Conservation (phyloP, 2,329 filamentous ascomycete species). For the Sporothrix brasiliensis region DNA sequence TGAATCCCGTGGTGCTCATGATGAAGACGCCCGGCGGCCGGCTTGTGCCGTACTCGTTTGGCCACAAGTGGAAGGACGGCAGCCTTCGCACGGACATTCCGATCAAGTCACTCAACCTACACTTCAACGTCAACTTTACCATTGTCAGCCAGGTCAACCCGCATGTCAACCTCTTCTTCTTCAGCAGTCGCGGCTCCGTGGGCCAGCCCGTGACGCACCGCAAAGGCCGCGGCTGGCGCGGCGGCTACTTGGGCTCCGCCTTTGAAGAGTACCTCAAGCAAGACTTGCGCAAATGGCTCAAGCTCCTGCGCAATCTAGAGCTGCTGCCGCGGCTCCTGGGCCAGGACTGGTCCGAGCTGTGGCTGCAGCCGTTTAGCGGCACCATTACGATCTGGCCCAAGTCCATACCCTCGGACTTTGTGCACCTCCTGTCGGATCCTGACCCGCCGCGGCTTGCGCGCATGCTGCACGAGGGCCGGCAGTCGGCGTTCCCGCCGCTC, state of each 20-base stretch:
- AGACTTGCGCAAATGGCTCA: slow-evolving; percentile 96
- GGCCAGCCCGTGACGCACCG: slow-evolving; percentile 93
- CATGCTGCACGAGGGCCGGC: slow-evolving; percentile 89
- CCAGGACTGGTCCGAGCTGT: slow-evolving; percentile 96
- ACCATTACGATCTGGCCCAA: slow-evolving; percentile 97
- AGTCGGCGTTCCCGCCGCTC: slow-evolving; percentile 86
- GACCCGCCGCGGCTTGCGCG: slow-evolving; percentile 71
- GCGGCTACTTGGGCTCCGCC: slow-evolving; percentile 89
- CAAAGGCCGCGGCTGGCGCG: slow-evolving; percentile 90
- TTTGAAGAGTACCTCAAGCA: slow-evolving; percentile 95
- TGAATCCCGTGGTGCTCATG: slow-evolving; percentile 92
- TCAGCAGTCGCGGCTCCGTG: slow-evolving; percentile 88
- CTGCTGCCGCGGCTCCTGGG: slow-evolving; percentile 85
- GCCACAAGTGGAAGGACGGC: slow-evolving; percentile 99
- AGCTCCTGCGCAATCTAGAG: slow-evolving; percentile 89
- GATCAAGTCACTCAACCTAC: slow-evolving; percentile 87
- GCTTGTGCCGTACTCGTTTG: slow-evolving; percentile 89
- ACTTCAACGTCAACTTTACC: slow-evolving; percentile 98
- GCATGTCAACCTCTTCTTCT: slow-evolving; percentile 98
- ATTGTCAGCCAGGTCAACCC: slow-evolving; percentile 90
- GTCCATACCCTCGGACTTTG: slow-evolving; percentile 75
- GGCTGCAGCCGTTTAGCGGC: slow-evolving; percentile 91
- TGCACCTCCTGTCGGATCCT: slow-evolving; percentile 83
- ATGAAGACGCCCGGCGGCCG: slow-evolving; percentile 70
- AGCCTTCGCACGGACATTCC: slow-evolving; percentile 93